Evolutionary conservation across 2,329 filamentous ascomycete genomes (phyloP), one percentile per base, ranked within the genome.

Genomic region (Aureobasidium sp.): DNA sequence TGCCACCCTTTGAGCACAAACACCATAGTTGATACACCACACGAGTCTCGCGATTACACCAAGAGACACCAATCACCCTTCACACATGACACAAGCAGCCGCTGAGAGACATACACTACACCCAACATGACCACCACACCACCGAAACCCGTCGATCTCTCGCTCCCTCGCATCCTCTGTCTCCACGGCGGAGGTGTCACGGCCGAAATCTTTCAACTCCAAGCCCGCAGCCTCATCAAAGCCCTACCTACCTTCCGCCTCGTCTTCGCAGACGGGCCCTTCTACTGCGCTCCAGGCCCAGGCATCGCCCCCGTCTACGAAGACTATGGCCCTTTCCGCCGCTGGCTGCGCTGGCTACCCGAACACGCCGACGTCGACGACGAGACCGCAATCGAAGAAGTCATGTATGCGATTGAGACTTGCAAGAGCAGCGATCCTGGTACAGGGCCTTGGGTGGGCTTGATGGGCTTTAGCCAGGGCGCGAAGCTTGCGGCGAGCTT

Each of bases 181-280:
- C 84, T 92, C n/a, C 89, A 92, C 73, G 89, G 89, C 70, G 89
- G 88, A 68, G 89, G 89, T 64, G 85, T 86, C 66, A 91, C 88
- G 69, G 85, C 81, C n/a, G 70, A 79, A 44, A 83, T 91, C 71
- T 91, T 91, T 76, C 77, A 80, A 64, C 72, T 81, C 12, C 89
- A 92, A 75, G 84, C 85, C 67, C 87, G 89, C 64, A 76, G 76
- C 5, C 72, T 85, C 7, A 75, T 77, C 59, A 70, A 71, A 50
- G 69, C 75, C 60, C 81, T 91, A 0, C 72, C 79, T 7, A 73
- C 80, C 49, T 90, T 91, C 72, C 85, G 89, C 44, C 80, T 91
- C 66, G 84, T 88, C 69, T 93, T 88, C 75, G 84, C 83, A 66
- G 83, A 91, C 67, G 89, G 79, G 0, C 88, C 88, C 1, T 89